Conservation (phyloP, 352 stramenopile species). For the Lagenidium giganteum region DNA sequence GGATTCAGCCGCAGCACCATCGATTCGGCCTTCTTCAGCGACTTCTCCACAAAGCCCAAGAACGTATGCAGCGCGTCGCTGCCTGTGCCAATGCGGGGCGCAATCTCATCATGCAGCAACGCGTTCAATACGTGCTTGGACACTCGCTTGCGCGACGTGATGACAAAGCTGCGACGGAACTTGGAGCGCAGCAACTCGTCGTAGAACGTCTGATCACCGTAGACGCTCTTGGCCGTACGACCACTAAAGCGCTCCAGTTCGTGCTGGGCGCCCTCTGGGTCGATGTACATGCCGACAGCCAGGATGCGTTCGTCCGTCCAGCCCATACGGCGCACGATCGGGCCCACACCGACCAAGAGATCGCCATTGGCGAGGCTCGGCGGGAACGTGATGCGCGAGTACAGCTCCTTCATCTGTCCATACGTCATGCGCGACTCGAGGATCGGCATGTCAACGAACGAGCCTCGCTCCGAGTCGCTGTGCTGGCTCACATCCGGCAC, state of each 20-base stretch:
- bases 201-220: constrained; percentile 77
- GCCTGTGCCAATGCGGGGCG: constrained; percentile 54
- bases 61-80: constrained; percentile 53
- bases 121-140: constrained; percentile 68
- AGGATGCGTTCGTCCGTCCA: constrained; percentile 83
- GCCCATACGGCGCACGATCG: constrained; percentile 69
- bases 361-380: constrained; percentile 70
- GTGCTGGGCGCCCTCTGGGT: constrained; percentile 45
- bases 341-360: constrained; percentile 64
- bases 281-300: constrained; percentile 74
- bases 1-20: constrained; percentile 71
- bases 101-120: constrained; percentile 60
- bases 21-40: constrained; percentile 73
- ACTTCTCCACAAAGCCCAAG: constrained; percentile 76
- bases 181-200: constrained; percentile 48
- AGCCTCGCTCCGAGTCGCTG: constrained; percentile 1
- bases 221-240: constrained; percentile 46
- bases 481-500: constrained; percentile 43
- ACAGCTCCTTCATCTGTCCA: constrained; percentile 44
- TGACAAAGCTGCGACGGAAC: constrained; percentile 71
- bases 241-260: constrained; percentile 57
- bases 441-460: background rate
- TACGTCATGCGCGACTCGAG: background rate
- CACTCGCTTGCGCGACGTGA: constrained; percentile 74
- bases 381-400: constrained; percentile 74